A percentile compares a stretch with the other conserved stretches of the same genome.
Conservation (phyloP, 78 protist species). For the Tieghemostelium lacteum region DNA sequence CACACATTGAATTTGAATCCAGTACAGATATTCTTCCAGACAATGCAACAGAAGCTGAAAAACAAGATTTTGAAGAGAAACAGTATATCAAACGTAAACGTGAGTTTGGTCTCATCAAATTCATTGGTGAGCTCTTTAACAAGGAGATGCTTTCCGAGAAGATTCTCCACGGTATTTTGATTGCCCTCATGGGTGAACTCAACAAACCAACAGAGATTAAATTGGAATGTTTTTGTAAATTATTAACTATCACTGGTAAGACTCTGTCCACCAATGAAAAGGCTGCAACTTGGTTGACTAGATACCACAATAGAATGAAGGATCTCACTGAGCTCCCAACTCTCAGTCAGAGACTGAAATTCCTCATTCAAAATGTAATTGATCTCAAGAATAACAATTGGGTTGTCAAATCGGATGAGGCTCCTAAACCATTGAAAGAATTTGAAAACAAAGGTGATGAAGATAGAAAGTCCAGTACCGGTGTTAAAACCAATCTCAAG, state of each 20-base stretch:
- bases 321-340: slow-evolving; percentile 1
- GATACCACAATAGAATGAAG: slow-evolving; percentile 40
- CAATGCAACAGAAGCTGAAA: slow-evolving; percentile 15
- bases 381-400: slow-evolving; percentile 64
- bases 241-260: slow-evolving; percentile 43
- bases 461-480: slow-evolving; percentile 21
- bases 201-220: slow-evolving; percentile 51
- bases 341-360: slow-evolving; percentile 59
- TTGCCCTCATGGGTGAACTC: slow-evolving; percentile 64
- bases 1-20: slow-evolving; percentile 19
- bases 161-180: slow-evolving; percentile 60
- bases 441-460: slow-evolving; percentile 22
- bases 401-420: slow-evolving; percentile 23
- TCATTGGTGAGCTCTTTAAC: slow-evolving; percentile 80
- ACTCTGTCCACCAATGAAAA: slow-evolving; percentile 6
- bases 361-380: slow-evolving; percentile 81
- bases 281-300: slow-evolving; percentile 8
- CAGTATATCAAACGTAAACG: slow-evolving; percentile 45
- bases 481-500: slow-evolving; percentile 20
- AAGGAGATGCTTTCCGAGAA: slow-evolving; percentile 71
- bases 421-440: slow-evolving; percentile 44
- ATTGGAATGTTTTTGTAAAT: slow-evolving; percentile 77
- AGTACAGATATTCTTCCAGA: slow-evolving; percentile 23
- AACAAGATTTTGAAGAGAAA: slow-evolving; percentile 40
- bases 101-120: slow-evolving; percentile 72